Percentiles rank a stretch among this genome's conserved stretches.
These are phyloP conservation scores for Aureobasidium vineae DNA, from an alignment of 2,329 filamentous ascomycete genomes.

Conservation along the genomic window DNA sequence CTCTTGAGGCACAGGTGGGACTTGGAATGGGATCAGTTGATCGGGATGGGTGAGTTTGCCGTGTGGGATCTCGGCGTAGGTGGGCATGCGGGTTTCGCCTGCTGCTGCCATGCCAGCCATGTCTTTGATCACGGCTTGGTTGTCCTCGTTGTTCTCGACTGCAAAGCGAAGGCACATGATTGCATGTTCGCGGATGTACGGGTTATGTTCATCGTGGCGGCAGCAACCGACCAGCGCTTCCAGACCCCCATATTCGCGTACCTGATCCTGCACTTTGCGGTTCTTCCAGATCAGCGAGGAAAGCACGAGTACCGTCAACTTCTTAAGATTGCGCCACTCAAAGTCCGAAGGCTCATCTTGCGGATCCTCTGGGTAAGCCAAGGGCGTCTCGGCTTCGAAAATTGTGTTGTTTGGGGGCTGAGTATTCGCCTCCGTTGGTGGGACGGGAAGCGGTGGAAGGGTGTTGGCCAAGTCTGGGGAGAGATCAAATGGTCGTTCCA, in stretches of 20 bases:
- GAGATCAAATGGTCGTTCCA: conserved; percentile 66
- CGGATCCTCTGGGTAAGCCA: conserved; percentile 46
- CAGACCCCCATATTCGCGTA: conserved; percentile 80
- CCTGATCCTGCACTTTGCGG: conserved; percentile 79
- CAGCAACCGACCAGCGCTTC: conserved; percentile 87
- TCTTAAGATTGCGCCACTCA: conserved; percentile 82
- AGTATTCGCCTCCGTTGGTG: conserved; percentile 47
- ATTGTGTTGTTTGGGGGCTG: conserved; percentile 38
- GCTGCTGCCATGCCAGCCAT: conserved; percentile 42
- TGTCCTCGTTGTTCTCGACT: conserved; percentile 66
- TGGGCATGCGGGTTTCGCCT: conserved; percentile 14
- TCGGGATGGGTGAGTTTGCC: conserved; percentile 26
- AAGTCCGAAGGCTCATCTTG: conserved; percentile 65
- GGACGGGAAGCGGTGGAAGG: conserved; percentile 40
- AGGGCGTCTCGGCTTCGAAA: conserved; percentile 45
- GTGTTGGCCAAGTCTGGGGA: conserved; percentile 36
- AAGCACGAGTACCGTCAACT: conserved; percentile 85
- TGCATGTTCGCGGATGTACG: conserved; percentile 88
- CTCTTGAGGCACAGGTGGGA: conserved; percentile 44
- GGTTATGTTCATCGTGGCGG: conserved; percentile 87
- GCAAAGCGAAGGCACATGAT: conserved; percentile 81
- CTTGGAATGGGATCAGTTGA: conserved; percentile 18
- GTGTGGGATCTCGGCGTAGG: conserved; percentile 21
- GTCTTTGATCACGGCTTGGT: conserved; percentile 67
- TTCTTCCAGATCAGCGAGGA: conserved; percentile 87